Evolutionary conservation across 371 early-diverging fungal genomes (phyloP).

Genomic region (Rhizopus microsporus): DNA sequence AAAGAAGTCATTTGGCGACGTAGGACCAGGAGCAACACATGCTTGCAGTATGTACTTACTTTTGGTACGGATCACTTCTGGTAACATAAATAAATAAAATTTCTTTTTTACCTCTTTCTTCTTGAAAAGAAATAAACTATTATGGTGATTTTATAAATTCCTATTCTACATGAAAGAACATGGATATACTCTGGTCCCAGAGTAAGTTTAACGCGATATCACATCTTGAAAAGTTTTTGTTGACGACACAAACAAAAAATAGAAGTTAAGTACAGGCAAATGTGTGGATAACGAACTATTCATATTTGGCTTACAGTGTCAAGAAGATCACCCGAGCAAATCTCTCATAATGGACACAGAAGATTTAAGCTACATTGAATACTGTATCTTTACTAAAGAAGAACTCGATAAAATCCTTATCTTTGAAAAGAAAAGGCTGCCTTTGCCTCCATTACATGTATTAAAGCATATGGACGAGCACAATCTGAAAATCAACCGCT

Average conservation of each 20-base stretch:
- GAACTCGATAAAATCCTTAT: conserved; percentile 20
- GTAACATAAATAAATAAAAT: too few relatives aligned
- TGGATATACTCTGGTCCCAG: too few relatives aligned
- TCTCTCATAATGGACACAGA: conserved; percentile 15
- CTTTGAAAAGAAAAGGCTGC: conserved; percentile 8
- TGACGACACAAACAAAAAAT: conserved; percentile 13
- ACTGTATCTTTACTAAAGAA: conserved; percentile 20
- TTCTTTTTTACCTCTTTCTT: too few relatives aligned
- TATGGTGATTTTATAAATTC: too few relatives aligned
- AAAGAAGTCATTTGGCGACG: too few relatives aligned
- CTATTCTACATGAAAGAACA: too few relatives aligned
- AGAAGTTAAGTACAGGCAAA: conserved; percentile 12
- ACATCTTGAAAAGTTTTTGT: too few relatives aligned
- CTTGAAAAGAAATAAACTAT: too few relatives aligned
- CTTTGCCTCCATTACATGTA: conserved; percentile 6
- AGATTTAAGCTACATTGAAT: conserved; percentile 6
- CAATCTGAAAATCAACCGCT: conserved; percentile 1
- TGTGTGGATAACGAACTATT: conserved; percentile 16
- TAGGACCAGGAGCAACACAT: too few relatives aligned
- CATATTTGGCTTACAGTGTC: conserved; percentile 15
- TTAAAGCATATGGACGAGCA: conserved; percentile 3
- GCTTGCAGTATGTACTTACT: too few relatives aligned
- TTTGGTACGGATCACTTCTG: too few relatives aligned
- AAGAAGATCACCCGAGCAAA: conserved; percentile 12
- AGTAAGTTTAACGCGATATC: too few relatives aligned